Evolutionary conservation across 371 early-diverging fungal species (phyloP), one percentile per base, ranked within the genome.

Genomic region (Basidiobolus meristosporus): DNA sequence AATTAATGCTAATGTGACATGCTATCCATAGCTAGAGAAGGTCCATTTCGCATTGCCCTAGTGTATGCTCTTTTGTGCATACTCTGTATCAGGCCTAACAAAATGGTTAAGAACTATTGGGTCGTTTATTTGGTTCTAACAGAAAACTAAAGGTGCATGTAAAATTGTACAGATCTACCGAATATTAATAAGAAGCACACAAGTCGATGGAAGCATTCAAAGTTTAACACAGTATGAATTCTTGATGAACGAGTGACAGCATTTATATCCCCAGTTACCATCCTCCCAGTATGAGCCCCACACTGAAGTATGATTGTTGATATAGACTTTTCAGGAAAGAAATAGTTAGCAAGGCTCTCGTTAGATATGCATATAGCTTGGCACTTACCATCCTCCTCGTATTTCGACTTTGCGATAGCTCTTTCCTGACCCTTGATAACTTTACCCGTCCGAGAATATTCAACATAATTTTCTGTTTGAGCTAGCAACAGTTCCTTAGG

Each of bases 211-310:
- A n/a, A n/a, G n/a, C n/a, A n/a, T n/a, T n/a, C n/a, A n/a, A n/a
- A n/a, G n/a, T n/a, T n/a, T n/a, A 16, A 43, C 20, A 54, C 91
- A 90, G 48, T 87, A 88, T 6, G 86, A 69, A 36, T 71, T 75
- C 45, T 67, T 60, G 14, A 70, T 44, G 47, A 77, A 63, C 0
- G 79, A 68, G 31, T 79, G 77, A 53, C 95, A 97, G 55, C 98
- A 97, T 32, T 72, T 68, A 56, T 89, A 97, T 18, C 98, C 98
- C 98, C 96, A 95, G 35, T 72, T 63, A 18, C 90, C 92, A 51
- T 86, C 82, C n/a, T 66, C 57, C 92, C 91, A 93, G 50, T 70
- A 97, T 11, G 90, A 89, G 0, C 96, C 98, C 88, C 87, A 97
- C 6, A 91, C 77, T 11, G 76, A 50, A 3, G 70, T 73, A 56